A percentile compares a stretch with the other conserved stretches of the same genome.
Evolutionary conservation across 805 yeast genomes (phyloP).

Genomic region (Lipomyces sp.): DNA sequence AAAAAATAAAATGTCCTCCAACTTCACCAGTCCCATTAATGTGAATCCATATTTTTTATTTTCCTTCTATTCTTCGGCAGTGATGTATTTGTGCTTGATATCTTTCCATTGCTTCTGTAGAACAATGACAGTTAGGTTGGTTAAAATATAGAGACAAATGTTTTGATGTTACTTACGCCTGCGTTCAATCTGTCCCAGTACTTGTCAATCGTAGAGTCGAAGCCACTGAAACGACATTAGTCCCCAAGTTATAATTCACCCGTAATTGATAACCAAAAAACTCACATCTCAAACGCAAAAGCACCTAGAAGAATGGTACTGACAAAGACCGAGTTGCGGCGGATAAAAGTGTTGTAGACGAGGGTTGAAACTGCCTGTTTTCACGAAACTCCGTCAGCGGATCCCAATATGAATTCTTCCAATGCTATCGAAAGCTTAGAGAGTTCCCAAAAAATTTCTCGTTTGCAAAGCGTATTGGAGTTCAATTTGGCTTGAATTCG

Average conservation of each 20-base stretch:
- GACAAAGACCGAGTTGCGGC: constrained; percentile 82
- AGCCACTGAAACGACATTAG: constrained; percentile 38
- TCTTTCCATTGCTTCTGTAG: constrained; percentile 38
- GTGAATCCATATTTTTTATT: background rate
- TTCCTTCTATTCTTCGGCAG: constrained; percentile 21
- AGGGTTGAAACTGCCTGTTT: constrained; percentile 45
- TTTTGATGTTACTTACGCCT: constrained; percentile 44
- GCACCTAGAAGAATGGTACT: constrained; percentile 77
- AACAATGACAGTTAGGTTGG: background rate
- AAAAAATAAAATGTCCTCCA: background rate
- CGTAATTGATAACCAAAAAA: background rate
- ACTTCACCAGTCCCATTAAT: background rate
- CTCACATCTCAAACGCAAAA: constrained; percentile 71
- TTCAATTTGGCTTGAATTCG: too few species aligned
- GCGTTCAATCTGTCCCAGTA: constrained; percentile 47
- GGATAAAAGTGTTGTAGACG: constrained; percentile 63
- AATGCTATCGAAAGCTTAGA: too few species aligned
- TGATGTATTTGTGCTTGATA: constrained; percentile 31
- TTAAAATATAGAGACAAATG: background rate
- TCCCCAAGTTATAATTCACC: background rate
- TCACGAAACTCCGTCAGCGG: background rate
- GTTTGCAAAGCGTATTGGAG: too few species aligned
- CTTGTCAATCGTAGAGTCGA: constrained; percentile 46
- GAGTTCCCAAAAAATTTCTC: too few species aligned
- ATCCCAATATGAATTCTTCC: too few species aligned